phyloP scores from a whole-genome alignment of 2,329 filamentous ascomycete species.

The Fusarium aywerte region DNA sequence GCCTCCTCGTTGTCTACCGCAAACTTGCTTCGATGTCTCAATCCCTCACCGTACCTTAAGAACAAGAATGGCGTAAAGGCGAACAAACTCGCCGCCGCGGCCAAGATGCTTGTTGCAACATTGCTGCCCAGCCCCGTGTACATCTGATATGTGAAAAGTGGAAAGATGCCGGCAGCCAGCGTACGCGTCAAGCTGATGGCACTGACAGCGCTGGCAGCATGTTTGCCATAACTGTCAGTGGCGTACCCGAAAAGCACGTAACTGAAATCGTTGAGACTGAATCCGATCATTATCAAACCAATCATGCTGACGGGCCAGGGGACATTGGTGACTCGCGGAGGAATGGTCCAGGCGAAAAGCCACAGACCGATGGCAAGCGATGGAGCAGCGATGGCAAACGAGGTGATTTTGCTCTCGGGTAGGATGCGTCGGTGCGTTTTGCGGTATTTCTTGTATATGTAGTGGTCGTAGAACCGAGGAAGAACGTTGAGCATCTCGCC shows the following conservation, averaged over 20 bases:
- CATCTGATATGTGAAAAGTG: slow-evolving; percentile 10
- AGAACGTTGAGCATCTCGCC: slow-evolving; percentile 9
- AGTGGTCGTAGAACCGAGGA: neutral
- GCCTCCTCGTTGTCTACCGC: slow-evolving; percentile 1
- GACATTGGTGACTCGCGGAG: slow-evolving; percentile 1
- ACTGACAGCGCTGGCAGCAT: slow-evolving; percentile 19
- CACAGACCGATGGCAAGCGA: slow-evolving; percentile 8
- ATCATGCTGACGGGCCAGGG: slow-evolving; percentile 24
- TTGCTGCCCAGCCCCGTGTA: slow-evolving; percentile 10
- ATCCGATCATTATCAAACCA: slow-evolving; percentile 7
- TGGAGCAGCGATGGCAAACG: slow-evolving; percentile 5
- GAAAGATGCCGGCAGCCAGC: neutral
- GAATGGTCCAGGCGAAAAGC: slow-evolving; percentile 22
- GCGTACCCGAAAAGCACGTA: slow-evolving; percentile 18
- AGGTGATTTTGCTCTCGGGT: slow-evolving; percentile 1
- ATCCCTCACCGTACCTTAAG: neutral
- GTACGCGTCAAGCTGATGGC: slow-evolving; percentile 14
- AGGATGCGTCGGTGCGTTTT: slow-evolving; percentile 1
- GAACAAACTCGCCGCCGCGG: slow-evolving; percentile 9
- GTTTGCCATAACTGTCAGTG: slow-evolving; percentile 6
- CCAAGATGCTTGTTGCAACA: slow-evolving; percentile 13
- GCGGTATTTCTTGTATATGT: slow-evolving; percentile 17
- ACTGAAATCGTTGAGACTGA: slow-evolving; percentile 15
- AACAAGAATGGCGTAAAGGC: slow-evolving; percentile 9
- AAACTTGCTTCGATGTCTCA: slow-evolving; percentile 18